phyloP scores from a whole-genome alignment of 352 stramenopile genomes.

The Pythium chondricola region DNA sequence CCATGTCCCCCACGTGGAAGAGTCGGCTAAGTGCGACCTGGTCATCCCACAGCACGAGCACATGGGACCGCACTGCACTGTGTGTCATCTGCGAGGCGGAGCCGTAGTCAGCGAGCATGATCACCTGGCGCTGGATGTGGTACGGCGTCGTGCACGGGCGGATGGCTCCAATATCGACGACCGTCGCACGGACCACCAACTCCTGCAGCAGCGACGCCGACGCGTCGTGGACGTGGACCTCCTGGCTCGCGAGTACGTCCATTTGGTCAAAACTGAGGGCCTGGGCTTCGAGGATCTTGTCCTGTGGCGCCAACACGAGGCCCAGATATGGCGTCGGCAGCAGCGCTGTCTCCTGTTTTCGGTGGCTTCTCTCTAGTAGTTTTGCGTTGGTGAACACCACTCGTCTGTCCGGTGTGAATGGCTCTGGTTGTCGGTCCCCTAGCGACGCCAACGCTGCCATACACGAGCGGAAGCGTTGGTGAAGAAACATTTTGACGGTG shows the following conservation, averaged over 20 bases:
- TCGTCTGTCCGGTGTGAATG: conserved; percentile 28
- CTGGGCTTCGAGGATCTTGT: conserved; percentile 22
- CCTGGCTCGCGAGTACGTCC: conserved; percentile 24
- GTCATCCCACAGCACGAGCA: conserved; percentile 65
- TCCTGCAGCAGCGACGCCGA: conserved; percentile 22
- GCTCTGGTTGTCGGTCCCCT: conserved; percentile 14
- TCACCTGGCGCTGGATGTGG: conserved; percentile 55
- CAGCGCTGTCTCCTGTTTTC: conserved; percentile 2
- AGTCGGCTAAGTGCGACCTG: conserved; percentile 58
- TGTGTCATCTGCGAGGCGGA: not conserved
- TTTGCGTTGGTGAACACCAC: conserved; percentile 57
- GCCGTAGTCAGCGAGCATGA: conserved; percentile 39
- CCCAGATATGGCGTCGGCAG: conserved; percentile 12
- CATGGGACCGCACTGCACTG: conserved; percentile 22
- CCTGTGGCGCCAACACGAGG: conserved; percentile 33
- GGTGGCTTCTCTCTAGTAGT: conserved; percentile 29
- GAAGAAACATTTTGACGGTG: conserved; percentile 35
- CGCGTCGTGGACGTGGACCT: not conserved
- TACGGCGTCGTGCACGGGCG: conserved; percentile 46
- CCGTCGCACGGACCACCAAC: conserved; percentile 20
- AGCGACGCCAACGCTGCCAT: conserved; percentile 21
- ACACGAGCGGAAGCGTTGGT: conserved; percentile 54
- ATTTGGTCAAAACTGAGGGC: conserved; percentile 28
- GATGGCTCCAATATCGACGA: conserved; percentile 66
- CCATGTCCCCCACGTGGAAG: conserved; percentile 48